Evolutionary conservation across 2,329 filamentous ascomycete genomes (phyloP).

Genomic region (Trichophyton mentagrophytes): DNA sequence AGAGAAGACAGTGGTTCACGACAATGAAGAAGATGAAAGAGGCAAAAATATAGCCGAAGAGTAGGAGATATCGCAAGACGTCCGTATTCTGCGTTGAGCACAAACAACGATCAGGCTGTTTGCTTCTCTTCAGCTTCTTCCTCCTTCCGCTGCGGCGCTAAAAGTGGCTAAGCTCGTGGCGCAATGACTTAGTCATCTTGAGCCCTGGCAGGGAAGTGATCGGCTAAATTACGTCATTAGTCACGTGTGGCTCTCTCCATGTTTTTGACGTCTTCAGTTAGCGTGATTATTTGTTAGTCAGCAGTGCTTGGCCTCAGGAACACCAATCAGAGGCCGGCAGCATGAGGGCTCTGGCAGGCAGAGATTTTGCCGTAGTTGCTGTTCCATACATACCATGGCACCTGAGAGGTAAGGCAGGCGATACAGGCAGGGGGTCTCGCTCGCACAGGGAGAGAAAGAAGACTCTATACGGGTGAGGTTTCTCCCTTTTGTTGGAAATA

Average conservation of each 20-base stretch:
- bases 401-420: too few species aligned
- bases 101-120: not conserved
- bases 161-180: conserved; percentile 1
- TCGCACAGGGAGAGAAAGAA: too few species aligned
- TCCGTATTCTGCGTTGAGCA: not conserved
- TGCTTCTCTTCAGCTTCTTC: not conserved
- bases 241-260: not conserved
- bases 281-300: too few species aligned
- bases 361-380: too few species aligned
- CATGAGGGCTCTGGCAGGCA: too few species aligned
- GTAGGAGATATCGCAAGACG: not conserved
- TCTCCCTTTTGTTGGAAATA: too few species aligned
- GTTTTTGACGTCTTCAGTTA: not conserved
- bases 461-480: too few species aligned
- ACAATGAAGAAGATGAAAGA: not conserved
- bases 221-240: not conserved
- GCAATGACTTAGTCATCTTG: not conserved
- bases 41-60: not conserved
- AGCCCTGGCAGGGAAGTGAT: not conserved
- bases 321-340: too few species aligned
- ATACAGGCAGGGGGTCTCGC: too few species aligned
- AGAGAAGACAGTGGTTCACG: not conserved
- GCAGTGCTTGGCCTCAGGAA: not conserved
- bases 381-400: too few species aligned
- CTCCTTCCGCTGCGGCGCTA: not conserved